A percentile compares a stretch with the other conserved stretches of the same genome.
phyloP scores from a whole-genome alignment of 352 stramenopile genomes.

The Thraustochytrium striatum region DNA sequence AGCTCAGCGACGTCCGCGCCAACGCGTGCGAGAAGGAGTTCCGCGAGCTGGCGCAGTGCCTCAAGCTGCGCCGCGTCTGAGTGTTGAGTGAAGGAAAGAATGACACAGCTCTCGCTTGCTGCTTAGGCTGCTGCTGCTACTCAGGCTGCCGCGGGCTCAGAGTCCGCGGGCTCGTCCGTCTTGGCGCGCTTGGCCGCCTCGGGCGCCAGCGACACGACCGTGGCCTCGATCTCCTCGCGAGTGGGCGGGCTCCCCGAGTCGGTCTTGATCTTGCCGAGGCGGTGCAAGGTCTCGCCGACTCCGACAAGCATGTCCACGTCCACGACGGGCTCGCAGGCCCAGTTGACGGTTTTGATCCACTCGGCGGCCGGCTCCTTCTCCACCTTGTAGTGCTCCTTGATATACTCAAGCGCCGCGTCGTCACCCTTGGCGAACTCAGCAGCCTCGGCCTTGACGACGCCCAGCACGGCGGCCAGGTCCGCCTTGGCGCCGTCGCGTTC shows the following conservation, averaged over 20 bases:
- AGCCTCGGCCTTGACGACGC: constrained; percentile 22
- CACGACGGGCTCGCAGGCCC: neutral
- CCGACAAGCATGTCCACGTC: constrained; percentile 29
- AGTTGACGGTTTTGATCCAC: constrained; percentile 44
- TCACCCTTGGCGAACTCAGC: constrained; percentile 35
- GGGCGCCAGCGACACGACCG: neutral
- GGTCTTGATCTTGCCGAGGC: constrained; percentile 20
- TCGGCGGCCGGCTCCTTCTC: constrained; percentile 25
- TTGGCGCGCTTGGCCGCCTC: too few species aligned
- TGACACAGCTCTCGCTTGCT: too few species aligned
- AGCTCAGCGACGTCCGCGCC: too few species aligned
- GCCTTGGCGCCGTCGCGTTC: neutral
- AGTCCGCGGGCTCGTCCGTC: too few species aligned
- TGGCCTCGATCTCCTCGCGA: neutral
- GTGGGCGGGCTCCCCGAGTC: neutral
- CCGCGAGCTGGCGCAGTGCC: too few species aligned
- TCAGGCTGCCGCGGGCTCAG: too few species aligned
- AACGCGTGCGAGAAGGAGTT: too few species aligned
- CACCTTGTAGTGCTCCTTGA: constrained; percentile 49
- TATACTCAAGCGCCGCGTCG: constrained; percentile 5
- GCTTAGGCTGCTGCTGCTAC: too few species aligned
- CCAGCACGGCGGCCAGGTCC: constrained; percentile 3
- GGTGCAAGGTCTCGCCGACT: constrained; percentile 27
- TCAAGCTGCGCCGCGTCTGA: too few species aligned
- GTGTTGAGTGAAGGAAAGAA: too few species aligned